These are phyloP conservation scores for Xylariaceae sp. DNA, from an alignment of 2,329 filamentous ascomycete genomes.

Conservation along the genomic window DNA sequence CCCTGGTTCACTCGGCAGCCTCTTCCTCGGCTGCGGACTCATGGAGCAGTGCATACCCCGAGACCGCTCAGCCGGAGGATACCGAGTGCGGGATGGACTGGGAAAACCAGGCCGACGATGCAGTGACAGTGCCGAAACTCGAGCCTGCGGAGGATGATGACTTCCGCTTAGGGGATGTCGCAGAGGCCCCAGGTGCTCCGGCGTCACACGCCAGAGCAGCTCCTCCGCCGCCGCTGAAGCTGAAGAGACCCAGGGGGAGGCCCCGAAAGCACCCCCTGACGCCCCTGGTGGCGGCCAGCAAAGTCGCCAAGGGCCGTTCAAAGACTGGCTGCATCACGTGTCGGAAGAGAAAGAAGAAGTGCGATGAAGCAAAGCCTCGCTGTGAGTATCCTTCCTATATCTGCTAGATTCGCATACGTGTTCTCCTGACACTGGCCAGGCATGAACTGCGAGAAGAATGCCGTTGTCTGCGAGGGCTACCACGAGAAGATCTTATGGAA, in stretches of 20 bases:
- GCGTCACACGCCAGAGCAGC: conserved; percentile 14
- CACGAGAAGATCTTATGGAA: conserved; percentile 82
- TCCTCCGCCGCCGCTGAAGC: conserved; percentile 29
- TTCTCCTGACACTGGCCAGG: conserved; percentile 41
- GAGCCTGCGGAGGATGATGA: conserved; percentile 52
- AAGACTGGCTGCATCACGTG: conserved; percentile 63
- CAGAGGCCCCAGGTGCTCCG: conserved; percentile 32
- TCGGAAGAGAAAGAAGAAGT: conserved; percentile 64
- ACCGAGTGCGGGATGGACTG: conserved; percentile 36
- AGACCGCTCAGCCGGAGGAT: conserved; percentile 26
- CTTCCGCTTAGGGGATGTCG: conserved; percentile 45
- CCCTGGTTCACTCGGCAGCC: conserved; percentile 37
- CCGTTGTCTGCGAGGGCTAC: conserved; percentile 85
- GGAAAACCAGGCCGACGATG: conserved; percentile 40
- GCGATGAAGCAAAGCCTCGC: conserved; percentile 59
- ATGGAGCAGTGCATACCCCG: conserved; percentile 35
- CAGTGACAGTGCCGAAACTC: conserved; percentile 43
- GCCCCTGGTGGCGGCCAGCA: conserved; percentile 50
- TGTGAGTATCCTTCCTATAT: too few relatives aligned
- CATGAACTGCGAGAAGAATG: conserved; percentile 88
- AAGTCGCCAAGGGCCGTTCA: conserved; percentile 68
- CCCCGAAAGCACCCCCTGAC: conserved; percentile 73
- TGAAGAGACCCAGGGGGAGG: conserved; percentile 65
- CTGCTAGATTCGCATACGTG: too few relatives aligned
- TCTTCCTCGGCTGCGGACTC: conserved; percentile 40